Conservation (phyloP, 2,329 filamentous ascomycete genomes). For the Paraphoma chrysanthemicola region DNA sequence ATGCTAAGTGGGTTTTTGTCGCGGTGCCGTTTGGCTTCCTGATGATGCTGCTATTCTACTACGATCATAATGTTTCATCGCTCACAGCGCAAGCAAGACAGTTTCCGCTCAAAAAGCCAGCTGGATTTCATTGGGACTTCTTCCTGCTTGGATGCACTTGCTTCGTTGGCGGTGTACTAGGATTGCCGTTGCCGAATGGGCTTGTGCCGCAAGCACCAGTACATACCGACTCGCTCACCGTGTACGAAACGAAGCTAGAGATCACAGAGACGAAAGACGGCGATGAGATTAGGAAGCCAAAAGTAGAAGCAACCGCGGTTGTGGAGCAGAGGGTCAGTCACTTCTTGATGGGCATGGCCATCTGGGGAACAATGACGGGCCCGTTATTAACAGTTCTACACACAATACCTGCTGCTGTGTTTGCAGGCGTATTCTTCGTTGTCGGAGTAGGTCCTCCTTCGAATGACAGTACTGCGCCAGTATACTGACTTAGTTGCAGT, state of each 20-base stretch:
- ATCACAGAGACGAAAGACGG: slow-evolving; percentile 51
- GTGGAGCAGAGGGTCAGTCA: slow-evolving; percentile 62
- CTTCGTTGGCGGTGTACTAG: slow-evolving; percentile 59
- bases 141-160: slow-evolving; percentile 63
- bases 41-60: slow-evolving; percentile 64
- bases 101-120: slow-evolving; percentile 62
- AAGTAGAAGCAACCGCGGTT: slow-evolving; percentile 54
- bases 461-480: background rate
- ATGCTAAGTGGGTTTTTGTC: slow-evolving; percentile 61
- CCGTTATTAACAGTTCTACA: slow-evolving; percentile 58
- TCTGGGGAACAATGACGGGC: slow-evolving; percentile 63
- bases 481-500: slow-evolving; percentile 30
- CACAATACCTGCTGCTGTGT: slow-evolving; percentile 60
- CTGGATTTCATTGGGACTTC: slow-evolving; percentile 65
- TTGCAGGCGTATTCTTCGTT: slow-evolving; percentile 63
- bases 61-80: slow-evolving; percentile 63
- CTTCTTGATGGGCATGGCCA: slow-evolving; percentile 61
- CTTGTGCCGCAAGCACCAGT: slow-evolving; percentile 63
- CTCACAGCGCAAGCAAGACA: slow-evolving; percentile 60
- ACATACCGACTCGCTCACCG: slow-evolving; percentile 61
- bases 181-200: slow-evolving; percentile 62
- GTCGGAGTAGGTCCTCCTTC: slow-evolving; percentile 52
- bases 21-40: slow-evolving; percentile 62
- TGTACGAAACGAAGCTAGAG: slow-evolving; percentile 41
- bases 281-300: slow-evolving; percentile 53